phyloP scores from a whole-genome alignment of 139 green algal genomes.

The Chlorella ohadii region DNA sequence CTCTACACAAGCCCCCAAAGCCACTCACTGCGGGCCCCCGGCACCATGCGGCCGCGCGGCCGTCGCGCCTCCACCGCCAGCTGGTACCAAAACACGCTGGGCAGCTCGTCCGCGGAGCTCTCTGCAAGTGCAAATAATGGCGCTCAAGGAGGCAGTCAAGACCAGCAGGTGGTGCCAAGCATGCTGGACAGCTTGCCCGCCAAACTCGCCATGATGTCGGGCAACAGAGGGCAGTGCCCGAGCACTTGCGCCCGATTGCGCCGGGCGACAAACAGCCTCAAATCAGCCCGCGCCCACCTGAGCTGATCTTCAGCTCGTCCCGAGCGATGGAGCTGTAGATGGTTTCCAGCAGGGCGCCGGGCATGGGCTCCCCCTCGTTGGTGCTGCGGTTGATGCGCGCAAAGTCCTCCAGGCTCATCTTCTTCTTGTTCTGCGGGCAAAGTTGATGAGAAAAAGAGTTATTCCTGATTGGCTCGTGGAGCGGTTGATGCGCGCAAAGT shows the following conservation, averaged over 20 bases:
- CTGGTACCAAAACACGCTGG: constrained; percentile 68
- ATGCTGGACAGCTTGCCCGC: too few species aligned
- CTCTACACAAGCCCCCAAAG: too few species aligned
- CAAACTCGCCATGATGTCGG: too few species aligned
- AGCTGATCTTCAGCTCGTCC: constrained; percentile 82
- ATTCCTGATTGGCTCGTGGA: constrained; percentile 48
- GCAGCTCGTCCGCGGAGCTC: constrained; percentile 48
- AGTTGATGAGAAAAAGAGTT: too few species aligned
- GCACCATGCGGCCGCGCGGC: constrained; percentile 46
- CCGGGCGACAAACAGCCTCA: too few species aligned
- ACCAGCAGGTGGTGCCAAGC: too few species aligned
- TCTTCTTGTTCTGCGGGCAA: constrained; percentile 79
- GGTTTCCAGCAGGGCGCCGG: constrained; percentile 55
- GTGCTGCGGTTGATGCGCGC: constrained; percentile 85
- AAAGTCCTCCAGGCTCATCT: constrained; percentile 90
- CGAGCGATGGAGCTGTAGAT: constrained; percentile 75
- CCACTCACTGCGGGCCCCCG: constrained; percentile 15
- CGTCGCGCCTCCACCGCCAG: constrained; percentile 51
- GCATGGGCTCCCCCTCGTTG: constrained; percentile 82
- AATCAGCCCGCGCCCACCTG: too few species aligned
- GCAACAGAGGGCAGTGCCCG: too few species aligned
- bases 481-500: constrained; percentile 88
- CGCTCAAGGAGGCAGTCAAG: background rate
- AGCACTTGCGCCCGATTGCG: too few species aligned
- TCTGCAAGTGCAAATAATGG: background rate